Conservation (phyloP, 805 yeast genomes). For the Starmerella apis region DNA sequence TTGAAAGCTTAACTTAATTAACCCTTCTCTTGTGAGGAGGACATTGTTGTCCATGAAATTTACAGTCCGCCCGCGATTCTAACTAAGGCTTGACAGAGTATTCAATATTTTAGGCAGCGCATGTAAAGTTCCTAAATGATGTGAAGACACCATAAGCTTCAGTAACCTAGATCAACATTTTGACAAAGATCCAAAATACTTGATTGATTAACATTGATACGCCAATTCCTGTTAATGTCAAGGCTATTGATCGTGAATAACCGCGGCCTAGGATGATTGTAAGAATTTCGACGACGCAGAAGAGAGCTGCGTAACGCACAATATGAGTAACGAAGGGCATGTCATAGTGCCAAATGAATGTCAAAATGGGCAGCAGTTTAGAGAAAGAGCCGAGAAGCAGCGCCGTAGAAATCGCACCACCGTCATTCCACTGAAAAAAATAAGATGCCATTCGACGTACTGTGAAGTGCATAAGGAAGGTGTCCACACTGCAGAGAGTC, state of each 20-base stretch:
- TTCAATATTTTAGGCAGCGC: no score
- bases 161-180: neutral
- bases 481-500: conserved; percentile 31
- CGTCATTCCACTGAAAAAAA: conserved; percentile 33
- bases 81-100: no score
- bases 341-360: conserved; percentile 96
- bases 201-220: neutral
- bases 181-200: conserved; percentile 11
- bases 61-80: no score
- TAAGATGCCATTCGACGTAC: conserved; percentile 32
- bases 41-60: no score
- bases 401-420: conserved; percentile 49
- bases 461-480: conserved; percentile 30
- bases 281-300: conserved; percentile 58
- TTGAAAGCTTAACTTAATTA: neutral
- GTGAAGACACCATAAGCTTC: no score
- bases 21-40: no score
- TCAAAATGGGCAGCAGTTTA: conserved; percentile 76
- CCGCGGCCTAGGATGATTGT: conserved; percentile 36
- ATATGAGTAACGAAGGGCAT: conserved; percentile 52
- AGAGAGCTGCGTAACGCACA: conserved; percentile 49
- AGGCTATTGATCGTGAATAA: conserved; percentile 28
- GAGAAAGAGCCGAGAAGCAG: conserved; percentile 67
- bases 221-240: conserved; percentile 23
- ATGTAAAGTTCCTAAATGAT: no score